Evolutionary conservation across 192 early-diverging fungal species (phyloP).

Genomic region (Backusella australiensis): DNA sequence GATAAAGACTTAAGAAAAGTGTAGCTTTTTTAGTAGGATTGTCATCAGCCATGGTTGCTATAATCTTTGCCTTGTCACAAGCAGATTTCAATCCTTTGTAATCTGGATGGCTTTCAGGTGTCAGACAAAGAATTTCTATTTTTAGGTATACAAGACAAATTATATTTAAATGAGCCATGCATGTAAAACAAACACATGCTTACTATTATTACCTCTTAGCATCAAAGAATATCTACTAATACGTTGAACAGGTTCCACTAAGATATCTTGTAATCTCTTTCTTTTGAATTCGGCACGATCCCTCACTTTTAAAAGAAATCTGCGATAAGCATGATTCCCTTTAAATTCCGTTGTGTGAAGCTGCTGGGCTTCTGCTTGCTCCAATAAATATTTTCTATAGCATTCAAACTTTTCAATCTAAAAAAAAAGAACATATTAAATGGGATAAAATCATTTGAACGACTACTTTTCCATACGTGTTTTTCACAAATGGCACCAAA

Average conservation of each 20-base stretch:
- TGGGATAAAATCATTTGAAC: not conserved
- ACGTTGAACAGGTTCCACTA: slow-evolving; percentile 39
- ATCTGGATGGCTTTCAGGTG: slow-evolving; percentile 26
- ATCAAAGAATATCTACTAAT: slow-evolving; percentile 39
- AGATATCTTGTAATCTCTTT: slow-evolving; percentile 41
- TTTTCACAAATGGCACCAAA: slow-evolving; percentile 41
- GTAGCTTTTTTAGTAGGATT: slow-evolving; percentile 31
- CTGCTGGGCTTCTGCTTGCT: slow-evolving; percentile 56
- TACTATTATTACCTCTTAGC: slow-evolving; percentile 24
- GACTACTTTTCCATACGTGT: slow-evolving; percentile 22
- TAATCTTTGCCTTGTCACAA: slow-evolving; percentile 18
- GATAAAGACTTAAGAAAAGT: slow-evolving; percentile 33
- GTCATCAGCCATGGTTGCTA: slow-evolving; percentile 42
- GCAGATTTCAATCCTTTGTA: slow-evolving; percentile 19
- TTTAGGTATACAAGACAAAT: not conserved
- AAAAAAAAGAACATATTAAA: slow-evolving; percentile 3
- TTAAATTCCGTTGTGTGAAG: slow-evolving; percentile 51
- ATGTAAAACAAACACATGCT: not conserved
- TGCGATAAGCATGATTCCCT: slow-evolving; percentile 48
- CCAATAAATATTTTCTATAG: slow-evolving; percentile 62
- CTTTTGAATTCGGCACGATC: slow-evolving; percentile 59
- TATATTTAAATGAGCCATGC: not conserved
- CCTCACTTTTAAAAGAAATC: slow-evolving; percentile 49
- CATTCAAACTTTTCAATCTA: slow-evolving; percentile 62
- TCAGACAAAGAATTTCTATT: slow-evolving; percentile 31